Conservation (phyloP, 352 stramenopile genomes). For the Phytopythium oedochilum region DNA sequence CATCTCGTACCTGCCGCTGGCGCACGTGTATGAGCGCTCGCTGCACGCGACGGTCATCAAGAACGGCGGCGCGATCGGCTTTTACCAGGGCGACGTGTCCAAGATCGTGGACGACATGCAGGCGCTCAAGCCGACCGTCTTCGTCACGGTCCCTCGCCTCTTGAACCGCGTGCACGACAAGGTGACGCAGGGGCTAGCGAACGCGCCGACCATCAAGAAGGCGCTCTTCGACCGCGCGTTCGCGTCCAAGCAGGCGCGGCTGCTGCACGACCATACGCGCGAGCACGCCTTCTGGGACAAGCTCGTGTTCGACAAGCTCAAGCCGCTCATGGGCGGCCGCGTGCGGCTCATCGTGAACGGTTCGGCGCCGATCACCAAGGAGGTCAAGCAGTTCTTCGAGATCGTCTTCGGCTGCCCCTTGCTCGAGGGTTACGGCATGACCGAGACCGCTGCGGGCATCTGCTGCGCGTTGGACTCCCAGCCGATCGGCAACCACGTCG, state of each 20-base stretch:
- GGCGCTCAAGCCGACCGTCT: slow-evolving; percentile 85
- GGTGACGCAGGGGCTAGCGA: slow-evolving; percentile 48
- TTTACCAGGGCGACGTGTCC: slow-evolving; percentile 86
- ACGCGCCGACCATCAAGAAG: slow-evolving; percentile 75
- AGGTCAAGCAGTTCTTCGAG: slow-evolving; percentile 96
- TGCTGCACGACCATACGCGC: slow-evolving; percentile 32
- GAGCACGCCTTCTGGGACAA: slow-evolving; percentile 88
- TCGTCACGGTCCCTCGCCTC: slow-evolving; percentile 90
- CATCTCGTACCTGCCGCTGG: slow-evolving; percentile 92
- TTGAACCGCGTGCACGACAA: slow-evolving; percentile 96
- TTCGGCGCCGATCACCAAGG: slow-evolving; percentile 90
- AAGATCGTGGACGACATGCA: slow-evolving; percentile 90
- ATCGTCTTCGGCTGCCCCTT: slow-evolving; percentile 92
- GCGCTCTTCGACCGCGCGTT: slow-evolving; percentile 87
- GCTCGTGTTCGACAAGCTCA: slow-evolving; percentile 95
- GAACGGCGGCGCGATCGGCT: slow-evolving; percentile 82
- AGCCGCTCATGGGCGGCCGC: slow-evolving; percentile 86
- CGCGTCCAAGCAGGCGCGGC: slow-evolving; percentile 55
- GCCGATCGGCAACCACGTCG: slow-evolving; percentile 88
- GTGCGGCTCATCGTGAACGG: slow-evolving; percentile 91
- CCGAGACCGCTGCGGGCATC: slow-evolving; percentile 88
- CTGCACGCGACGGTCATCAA: slow-evolving; percentile 47
- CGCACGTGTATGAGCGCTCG: slow-evolving; percentile 92
- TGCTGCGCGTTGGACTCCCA: slow-evolving; percentile 57
- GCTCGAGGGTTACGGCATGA: slow-evolving; percentile 96